Evolutionary conservation across 2,329 filamentous ascomycete species (phyloP), one percentile per base, ranked within the genome.

Genomic region (Teratosphaeria zuluensis): DNA sequence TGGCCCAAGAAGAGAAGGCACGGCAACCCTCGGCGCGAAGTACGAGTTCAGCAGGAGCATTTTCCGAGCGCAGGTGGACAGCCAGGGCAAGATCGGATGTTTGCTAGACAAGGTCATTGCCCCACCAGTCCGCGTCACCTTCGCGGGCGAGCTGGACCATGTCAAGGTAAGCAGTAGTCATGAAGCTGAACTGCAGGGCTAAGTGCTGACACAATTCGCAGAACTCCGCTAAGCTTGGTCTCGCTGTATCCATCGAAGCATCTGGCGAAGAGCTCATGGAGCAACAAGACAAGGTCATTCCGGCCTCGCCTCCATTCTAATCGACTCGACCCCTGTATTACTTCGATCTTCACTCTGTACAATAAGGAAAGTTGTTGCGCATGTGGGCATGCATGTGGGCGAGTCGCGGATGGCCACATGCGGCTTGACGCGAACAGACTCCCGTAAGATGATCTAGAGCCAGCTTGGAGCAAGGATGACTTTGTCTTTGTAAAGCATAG

Each of bases 41-140:
- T 99, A 99, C 78, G 92, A 96, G 75, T 99, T 99, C 84, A 85
- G 90, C 72, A 89, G 91, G 78, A 94, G 90, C 58, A 94, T 90
- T 55, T 96, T 96, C 85, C 86, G 92, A 65, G 94, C 92, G 52
- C 94, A 99, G 78, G 83, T 97, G 68, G 94, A 99, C 78, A 95
- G 91, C 70, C 86, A 90, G 73, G 94, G 94, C 74, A 96, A 95
- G 80, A 82, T 99, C 62, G 90, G 88, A 76, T 94, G 90, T 73
- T 78, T 96, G 70, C 79, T 97, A 66, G 94, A 99, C 82, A 97
- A 96, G 85, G 87, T 91, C 71, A 89, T 99, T 70, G 91, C 91
- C 32, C 90, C 91, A 64, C 89, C 92, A 31, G 91, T 99, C 60
- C 88, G 87, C 74, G 85, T 99, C 78, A 95, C 92, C 59, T 96